Evolutionary conservation across 352 stramenopile species (phyloP), one percentile per base, ranked within the genome.

Genomic region (Pythium chondricola): DNA sequence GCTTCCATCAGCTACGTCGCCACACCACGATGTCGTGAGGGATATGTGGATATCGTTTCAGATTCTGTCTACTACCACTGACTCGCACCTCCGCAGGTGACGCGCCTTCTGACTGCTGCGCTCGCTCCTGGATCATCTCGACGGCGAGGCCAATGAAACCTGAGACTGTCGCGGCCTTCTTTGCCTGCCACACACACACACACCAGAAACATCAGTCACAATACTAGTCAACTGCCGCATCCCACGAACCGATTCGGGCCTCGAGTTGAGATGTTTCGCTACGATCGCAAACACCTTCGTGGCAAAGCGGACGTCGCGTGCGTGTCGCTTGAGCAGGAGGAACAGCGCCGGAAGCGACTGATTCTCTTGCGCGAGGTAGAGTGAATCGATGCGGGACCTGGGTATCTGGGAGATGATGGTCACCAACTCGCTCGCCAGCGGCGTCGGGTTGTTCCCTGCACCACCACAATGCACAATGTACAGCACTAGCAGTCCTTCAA

Each of bases 91-190:
- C 38, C 18, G 9, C 29, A 17, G 6, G 14, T 24, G 29, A 35
- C 30, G 10, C 27, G 25, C 29, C 29, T 33, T 33, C 7, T 13
- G 8, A 13, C 13, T 33, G 29, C 29, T 33, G 29, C 14, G 5
- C 9, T 11, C 25, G 26, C 7, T 25, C 5, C 10, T 56, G 56
- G 4, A 85, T 54, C 13, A 83, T 44, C 7, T 83, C 69, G 14
- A 85, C 53, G 5, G 71, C 74, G 38, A 87, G 78, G 4, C 71
- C 69, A 8, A 85, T 65, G 39, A 86, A 89, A 0, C 76, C 75
- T 16, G 67, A 69, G 17, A 83, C 64, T 13, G 48, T 60, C 18
- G 73, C 71, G 9, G 58, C 68, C 33, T 68, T 80, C 20, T 55
- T 67, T 5, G 17, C 17, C 56, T 64, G 35, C 17, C 3, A 53